phyloP scores from a whole-genome alignment of 2,329 filamentous ascomycete species.

The Talaromyces sp. region DNA sequence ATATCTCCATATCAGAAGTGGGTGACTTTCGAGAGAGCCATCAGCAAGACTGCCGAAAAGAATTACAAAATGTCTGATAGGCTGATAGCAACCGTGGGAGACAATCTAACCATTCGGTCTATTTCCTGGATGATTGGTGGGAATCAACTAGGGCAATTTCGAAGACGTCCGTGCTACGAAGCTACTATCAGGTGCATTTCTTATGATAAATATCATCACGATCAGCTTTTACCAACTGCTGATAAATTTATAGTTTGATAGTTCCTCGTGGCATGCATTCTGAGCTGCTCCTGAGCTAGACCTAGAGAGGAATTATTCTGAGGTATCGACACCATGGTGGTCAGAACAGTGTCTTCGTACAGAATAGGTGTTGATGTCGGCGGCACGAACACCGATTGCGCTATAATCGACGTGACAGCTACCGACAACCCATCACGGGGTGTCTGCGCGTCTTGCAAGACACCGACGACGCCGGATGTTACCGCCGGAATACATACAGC shows the following conservation, averaged over 20 bases:
- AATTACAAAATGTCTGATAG: background rate
- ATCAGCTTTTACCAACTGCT: background rate
- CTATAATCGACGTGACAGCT: constrained; percentile 38
- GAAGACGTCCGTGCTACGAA: background rate
- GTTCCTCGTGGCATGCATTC: background rate
- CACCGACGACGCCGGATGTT: constrained; percentile 48
- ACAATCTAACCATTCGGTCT: background rate
- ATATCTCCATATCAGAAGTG: background rate
- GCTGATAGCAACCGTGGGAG: background rate
- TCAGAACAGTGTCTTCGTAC: constrained; percentile 21
- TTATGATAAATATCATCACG: background rate
- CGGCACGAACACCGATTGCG: constrained; percentile 42
- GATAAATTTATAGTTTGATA: constrained; percentile 2
- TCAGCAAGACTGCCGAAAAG: background rate
- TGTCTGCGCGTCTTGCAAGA: constrained; percentile 47
- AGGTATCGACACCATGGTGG: background rate
- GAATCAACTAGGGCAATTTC: background rate
- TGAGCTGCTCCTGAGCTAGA: constrained; percentile 2
- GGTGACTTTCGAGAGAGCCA: background rate
- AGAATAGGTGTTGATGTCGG: constrained; percentile 43
- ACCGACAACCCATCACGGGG: constrained; percentile 28
- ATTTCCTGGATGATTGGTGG: constrained; percentile 1
- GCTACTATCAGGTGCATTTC: background rate
- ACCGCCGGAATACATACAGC: constrained; percentile 47
- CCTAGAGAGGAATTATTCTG: background rate